phyloP scores from a whole-genome alignment of 2,329 filamentous ascomycete genomes.

The Penicillium hordei region DNA sequence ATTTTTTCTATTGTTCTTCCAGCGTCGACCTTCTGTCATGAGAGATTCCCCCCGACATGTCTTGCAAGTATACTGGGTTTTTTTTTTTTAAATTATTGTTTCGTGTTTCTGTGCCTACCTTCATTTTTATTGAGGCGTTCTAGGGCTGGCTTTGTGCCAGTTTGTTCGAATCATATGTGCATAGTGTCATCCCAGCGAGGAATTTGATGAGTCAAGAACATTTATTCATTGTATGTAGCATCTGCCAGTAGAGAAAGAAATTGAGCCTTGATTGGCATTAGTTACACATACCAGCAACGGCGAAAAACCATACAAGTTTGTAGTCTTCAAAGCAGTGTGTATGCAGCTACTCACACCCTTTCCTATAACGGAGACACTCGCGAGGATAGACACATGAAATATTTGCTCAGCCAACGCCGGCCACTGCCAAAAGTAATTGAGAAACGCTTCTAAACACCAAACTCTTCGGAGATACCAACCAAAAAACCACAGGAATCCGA shows the following conservation, averaged over 20 bases:
- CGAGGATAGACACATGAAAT: conserved; percentile 14
- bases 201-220: conserved; percentile 1
- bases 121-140: background rate
- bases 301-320: background rate
- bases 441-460: conserved; percentile 35
- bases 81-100: conserved; percentile 1
- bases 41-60: conserved; percentile 27
- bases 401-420: conserved; percentile 31
- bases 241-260: background rate
- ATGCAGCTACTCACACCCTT: conserved; percentile 6
- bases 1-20: conserved; percentile 20
- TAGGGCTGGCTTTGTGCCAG: background rate
- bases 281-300: background rate
- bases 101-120: conserved; percentile 3
- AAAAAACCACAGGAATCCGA: conserved; percentile 11
- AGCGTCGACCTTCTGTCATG: conserved; percentile 25
- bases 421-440: conserved; percentile 23
- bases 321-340: background rate
- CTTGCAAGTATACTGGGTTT: conserved; percentile 18
- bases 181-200: conserved; percentile 13
- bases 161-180: conserved; percentile 10
- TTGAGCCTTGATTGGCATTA: background rate
- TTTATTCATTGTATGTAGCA: background rate
- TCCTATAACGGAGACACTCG: conserved; percentile 10
- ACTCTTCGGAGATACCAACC: conserved; percentile 16